These are phyloP conservation scores for Epichloe baconii DNA, from an alignment of 2,329 filamentous ascomycete species.

Conservation along the genomic window DNA sequence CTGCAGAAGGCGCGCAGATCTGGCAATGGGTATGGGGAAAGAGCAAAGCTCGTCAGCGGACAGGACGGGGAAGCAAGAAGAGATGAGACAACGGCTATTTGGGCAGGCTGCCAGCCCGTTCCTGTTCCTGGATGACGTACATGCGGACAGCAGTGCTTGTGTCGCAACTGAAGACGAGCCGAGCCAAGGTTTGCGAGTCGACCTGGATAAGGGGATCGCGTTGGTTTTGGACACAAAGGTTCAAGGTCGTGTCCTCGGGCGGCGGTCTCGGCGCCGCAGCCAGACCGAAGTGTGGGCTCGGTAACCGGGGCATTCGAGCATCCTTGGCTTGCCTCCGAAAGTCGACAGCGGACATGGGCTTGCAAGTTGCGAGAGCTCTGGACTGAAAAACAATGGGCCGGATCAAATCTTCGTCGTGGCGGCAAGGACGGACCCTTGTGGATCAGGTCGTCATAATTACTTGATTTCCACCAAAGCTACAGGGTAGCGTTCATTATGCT, in stretches of 20 bases:
- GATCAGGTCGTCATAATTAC: too few relatives aligned
- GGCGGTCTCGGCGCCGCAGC: conserved; percentile 3
- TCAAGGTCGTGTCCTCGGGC: not conserved
- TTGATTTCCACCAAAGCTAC: too few relatives aligned
- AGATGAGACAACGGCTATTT: too few relatives aligned
- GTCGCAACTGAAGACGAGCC: not conserved
- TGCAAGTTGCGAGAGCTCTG: too few relatives aligned
- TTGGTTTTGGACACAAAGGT: not conserved
- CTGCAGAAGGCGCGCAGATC: not conserved
- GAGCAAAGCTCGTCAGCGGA: not conserved
- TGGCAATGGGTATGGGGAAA: not conserved
- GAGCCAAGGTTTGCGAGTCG: not conserved
- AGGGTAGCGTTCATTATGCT: too few relatives aligned
- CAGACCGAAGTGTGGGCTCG: conserved; percentile 3
- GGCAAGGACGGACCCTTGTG: too few relatives aligned
- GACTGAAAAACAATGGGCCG: too few relatives aligned
- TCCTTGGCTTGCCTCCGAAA: not conserved
- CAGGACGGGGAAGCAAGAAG: not conserved
- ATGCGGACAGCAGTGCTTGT: not conserved
- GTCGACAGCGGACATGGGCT: too few relatives aligned
- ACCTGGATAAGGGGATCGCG: not conserved
- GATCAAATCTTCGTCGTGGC: too few relatives aligned
- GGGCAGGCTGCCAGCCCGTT: not conserved
- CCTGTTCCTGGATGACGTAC: conserved; percentile 3
- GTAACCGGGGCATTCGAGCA: not conserved